Evolutionary conservation across 805 yeast genomes (phyloP).

Genomic region (Saccharomycopsis oosterbeekiorum): DNA sequence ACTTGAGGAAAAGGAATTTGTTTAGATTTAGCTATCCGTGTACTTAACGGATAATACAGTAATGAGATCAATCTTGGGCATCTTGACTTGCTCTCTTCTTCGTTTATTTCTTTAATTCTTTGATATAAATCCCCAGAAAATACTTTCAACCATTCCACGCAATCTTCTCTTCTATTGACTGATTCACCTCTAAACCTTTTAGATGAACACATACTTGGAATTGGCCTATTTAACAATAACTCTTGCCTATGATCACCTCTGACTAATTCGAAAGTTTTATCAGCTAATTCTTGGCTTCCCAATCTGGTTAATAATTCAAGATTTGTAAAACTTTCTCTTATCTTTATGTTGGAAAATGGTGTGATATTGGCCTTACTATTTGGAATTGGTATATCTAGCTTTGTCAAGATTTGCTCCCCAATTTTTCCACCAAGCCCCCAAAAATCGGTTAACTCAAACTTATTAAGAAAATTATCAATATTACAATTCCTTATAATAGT

Average conservation of each 20-base stretch:
- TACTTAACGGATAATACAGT: conserved; percentile 2
- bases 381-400: conserved; percentile 37
- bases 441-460: conserved; percentile 60
- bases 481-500: conserved; percentile 52
- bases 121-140: conserved; percentile 70
- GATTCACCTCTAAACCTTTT: conserved; percentile 62
- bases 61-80: conserved; percentile 13
- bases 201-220: conserved; percentile 83
- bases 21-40: conserved; percentile 6
- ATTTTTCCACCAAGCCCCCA: conserved; percentile 89
- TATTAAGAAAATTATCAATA: conserved; percentile 43
- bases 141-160: conserved; percentile 70
- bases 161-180: conserved; percentile 44
- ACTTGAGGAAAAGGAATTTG: conserved; percentile 12
- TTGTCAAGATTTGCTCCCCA: conserved; percentile 50
- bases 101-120: conserved; percentile 63
- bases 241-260: conserved; percentile 39
- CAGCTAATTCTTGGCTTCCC: conserved; percentile 41
- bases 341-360: conserved; percentile 36
- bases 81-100: conserved; percentile 35
- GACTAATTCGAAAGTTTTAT: conserved; percentile 47
- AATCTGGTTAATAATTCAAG: conserved; percentile 28
- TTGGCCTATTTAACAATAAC: conserved; percentile 32
- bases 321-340: conserved; percentile 40
- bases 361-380: conserved; percentile 15